A percentile compares a stretch with the other conserved stretches of the same genome.
These are phyloP conservation scores for Quercus robur DNA, from an alignment of 306 rosid genomes.

Conservation along the genomic window DNA sequence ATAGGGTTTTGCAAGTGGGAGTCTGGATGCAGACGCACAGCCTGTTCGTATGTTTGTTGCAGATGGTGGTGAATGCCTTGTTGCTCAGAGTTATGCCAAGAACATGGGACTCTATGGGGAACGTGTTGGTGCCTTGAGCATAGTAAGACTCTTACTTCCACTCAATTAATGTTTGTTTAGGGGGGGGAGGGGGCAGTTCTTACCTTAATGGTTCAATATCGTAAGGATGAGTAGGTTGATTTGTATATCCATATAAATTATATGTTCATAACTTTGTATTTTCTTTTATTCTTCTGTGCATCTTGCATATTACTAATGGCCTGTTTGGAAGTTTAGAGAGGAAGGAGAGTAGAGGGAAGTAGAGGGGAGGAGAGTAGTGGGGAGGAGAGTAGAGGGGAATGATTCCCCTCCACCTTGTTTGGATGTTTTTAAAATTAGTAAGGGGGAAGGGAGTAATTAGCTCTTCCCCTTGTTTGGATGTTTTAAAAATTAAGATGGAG, in stretches of 20 bases:
- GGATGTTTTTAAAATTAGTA: too few species aligned
- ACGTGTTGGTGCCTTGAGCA: slow-evolving; percentile 96
- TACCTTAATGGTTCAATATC: background rate
- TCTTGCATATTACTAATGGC: background rate
- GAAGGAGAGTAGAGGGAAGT: too few species aligned
- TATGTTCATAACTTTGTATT: background rate
- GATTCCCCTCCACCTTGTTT: too few species aligned
- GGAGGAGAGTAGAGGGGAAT: too few species aligned
- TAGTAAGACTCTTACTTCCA: slow-evolving; percentile 49
- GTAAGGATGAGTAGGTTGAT: background rate
- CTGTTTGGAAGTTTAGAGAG: too few species aligned
- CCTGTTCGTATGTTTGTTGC: slow-evolving; percentile 87
- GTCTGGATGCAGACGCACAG: slow-evolving; percentile 86
- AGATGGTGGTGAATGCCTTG: slow-evolving; percentile 90
- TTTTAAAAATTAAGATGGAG: too few species aligned
- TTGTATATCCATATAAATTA: background rate
- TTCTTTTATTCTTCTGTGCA: background rate
- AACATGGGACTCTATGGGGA: slow-evolving; percentile 98
- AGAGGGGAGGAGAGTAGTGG: too few species aligned
- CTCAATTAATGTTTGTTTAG: background rate
- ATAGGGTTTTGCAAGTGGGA: slow-evolving; percentile 98
- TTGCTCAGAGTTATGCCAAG: slow-evolving; percentile 97
- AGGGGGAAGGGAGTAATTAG: too few species aligned
- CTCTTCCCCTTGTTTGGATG: too few species aligned
- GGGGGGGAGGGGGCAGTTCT: background rate